These are phyloP conservation scores for Venturia oleaginea DNA, from an alignment of 2,329 filamentous ascomycete genomes.

Conservation along the genomic window DNA sequence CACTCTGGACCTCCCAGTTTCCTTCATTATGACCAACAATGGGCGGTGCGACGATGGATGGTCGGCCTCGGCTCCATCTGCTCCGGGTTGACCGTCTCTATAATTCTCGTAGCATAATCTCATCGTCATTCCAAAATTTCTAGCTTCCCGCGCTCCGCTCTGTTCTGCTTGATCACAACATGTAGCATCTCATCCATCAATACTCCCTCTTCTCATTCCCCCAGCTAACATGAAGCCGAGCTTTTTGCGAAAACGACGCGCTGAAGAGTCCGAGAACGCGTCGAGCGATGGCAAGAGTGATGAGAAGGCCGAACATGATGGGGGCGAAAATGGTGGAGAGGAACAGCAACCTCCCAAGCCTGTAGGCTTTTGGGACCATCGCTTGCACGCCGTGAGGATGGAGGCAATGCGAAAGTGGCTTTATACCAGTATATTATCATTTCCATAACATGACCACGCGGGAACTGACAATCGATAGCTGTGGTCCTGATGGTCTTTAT, in stretches of 20 bases:
- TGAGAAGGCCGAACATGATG: neutral
- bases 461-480: constrained; percentile 23
- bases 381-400: constrained; percentile 30
- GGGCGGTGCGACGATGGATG: neutral
- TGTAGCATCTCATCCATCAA: neutral
- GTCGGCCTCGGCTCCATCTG: neutral
- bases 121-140: neutral
- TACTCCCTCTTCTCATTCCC: neutral
- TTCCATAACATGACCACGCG: neutral
- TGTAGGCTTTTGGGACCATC: constrained; percentile 39
- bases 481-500: constrained; percentile 48
- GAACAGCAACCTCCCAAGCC: constrained; percentile 20
- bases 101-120: neutral
- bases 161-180: neutral
- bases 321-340: neutral
- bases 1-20: neutral
- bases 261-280: neutral
- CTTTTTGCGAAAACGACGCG: neutral
- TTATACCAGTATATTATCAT: constrained; percentile 23
- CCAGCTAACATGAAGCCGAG: neutral
- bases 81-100: neutral
- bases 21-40: neutral
- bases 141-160: neutral
- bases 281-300: constrained; percentile 1
- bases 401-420: constrained; percentile 34